Conservation (phyloP, 164 flowering plant species). For the Saururus chinensis region DNA sequence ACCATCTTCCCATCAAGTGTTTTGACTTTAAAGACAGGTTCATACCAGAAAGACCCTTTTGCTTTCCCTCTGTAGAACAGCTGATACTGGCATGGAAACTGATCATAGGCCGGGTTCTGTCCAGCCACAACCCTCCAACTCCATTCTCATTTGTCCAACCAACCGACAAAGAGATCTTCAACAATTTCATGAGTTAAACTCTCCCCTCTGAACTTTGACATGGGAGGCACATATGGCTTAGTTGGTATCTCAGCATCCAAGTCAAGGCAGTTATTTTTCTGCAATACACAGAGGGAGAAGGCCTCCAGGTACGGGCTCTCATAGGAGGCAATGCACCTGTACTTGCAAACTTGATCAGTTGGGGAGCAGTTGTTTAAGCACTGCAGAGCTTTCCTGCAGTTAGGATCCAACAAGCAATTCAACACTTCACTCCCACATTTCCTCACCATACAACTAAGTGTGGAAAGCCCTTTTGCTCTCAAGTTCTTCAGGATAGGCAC, state of each 20-base stretch:
- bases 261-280: slow-evolving; percentile 79
- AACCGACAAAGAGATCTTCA: slow-evolving; percentile 89
- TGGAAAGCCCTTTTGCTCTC: slow-evolving; percentile 78
- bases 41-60: slow-evolving; percentile 91
- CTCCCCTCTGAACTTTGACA: slow-evolving; percentile 49
- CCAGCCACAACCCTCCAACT: slow-evolving; percentile 97
- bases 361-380: slow-evolving; percentile 89
- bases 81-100: slow-evolving; percentile 94
- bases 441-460: slow-evolving; percentile 74
- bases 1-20: slow-evolving; percentile 67
- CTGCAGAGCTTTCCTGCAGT: slow-evolving; percentile 79
- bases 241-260: slow-evolving; percentile 76
- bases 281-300: slow-evolving; percentile 81
- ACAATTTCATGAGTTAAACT: too few relatives aligned
- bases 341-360: slow-evolving; percentile 90
- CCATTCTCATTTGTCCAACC: slow-evolving; percentile 81
- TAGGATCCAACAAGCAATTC: slow-evolving; percentile 75
- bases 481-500: slow-evolving; percentile 60
- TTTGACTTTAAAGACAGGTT: slow-evolving; percentile 84
- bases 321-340: slow-evolving; percentile 83
- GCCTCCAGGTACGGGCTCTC: slow-evolving; percentile 80
- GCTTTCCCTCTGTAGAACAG: slow-evolving; percentile 88
- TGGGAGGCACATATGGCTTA: slow-evolving; percentile 62
- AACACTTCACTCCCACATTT: slow-evolving; percentile 77
- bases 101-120: slow-evolving; percentile 96